These are phyloP conservation scores for Phytophthora multivora DNA, from an alignment of 352 stramenopile genomes.

Conservation along the genomic window DNA sequence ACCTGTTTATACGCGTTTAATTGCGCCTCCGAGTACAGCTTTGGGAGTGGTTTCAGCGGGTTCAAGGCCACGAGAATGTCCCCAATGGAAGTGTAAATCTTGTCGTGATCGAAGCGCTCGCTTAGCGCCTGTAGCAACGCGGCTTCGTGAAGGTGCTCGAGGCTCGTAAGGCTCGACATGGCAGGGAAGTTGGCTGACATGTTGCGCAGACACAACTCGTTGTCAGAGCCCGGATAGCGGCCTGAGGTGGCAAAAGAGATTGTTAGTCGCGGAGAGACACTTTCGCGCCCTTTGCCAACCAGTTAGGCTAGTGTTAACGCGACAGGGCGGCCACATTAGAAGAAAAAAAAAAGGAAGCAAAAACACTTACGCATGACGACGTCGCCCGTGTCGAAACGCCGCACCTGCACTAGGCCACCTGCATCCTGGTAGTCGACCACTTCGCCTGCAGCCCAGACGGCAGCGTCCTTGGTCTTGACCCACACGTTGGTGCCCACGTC, in stretches of 20 bases:
- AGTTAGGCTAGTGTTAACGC: conserved; percentile 10
- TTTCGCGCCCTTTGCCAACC: not conserved
- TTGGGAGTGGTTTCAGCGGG: conserved; percentile 72
- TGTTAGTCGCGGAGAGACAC: conserved; percentile 1
- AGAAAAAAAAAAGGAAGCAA: not conserved
- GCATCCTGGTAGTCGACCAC: conserved; percentile 72
- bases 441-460: conserved; percentile 69
- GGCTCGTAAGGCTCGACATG: conserved; percentile 71
- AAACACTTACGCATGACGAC: conserved; percentile 52
- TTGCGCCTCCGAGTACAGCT: conserved; percentile 60
- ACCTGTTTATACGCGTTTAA: conserved; percentile 72
- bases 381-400: conserved; percentile 37
- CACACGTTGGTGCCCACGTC: conserved; percentile 85
- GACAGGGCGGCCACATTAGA: not conserved
- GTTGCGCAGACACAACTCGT: conserved; percentile 77
- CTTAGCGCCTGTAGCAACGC: conserved; percentile 80
- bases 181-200: conserved; percentile 50
- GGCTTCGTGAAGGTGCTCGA: conserved; percentile 86
- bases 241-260: conserved; percentile 19
- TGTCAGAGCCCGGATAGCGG: conserved; percentile 31
- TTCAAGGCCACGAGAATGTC: conserved; percentile 88
- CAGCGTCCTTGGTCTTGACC: conserved; percentile 60
- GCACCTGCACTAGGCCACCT: conserved; percentile 50
- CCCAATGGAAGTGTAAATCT: conserved; percentile 90
- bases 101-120: conserved; percentile 72